phyloP scores from a whole-genome alignment of 495 filamentous ascomycete species.

The Penicillium desertorum region DNA sequence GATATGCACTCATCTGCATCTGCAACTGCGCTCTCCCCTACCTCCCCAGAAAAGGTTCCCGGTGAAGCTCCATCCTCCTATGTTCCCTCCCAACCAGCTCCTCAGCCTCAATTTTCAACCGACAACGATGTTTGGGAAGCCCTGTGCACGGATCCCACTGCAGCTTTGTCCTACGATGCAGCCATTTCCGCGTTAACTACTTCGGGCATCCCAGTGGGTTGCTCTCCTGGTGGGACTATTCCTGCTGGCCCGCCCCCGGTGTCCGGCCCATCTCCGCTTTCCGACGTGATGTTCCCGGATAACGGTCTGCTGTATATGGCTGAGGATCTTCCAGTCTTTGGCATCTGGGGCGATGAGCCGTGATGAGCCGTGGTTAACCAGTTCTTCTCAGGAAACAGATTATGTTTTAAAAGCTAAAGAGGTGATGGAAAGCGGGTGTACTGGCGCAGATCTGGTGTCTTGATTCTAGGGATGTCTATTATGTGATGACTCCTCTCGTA shows the following conservation, averaged over 20 bases:
- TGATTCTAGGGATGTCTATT: neutral
- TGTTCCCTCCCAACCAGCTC: conserved; percentile 14
- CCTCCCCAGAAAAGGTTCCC: conserved; percentile 29
- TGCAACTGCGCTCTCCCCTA: conserved; percentile 19
- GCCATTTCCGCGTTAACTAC: conserved; percentile 53
- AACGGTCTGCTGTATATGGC: conserved; percentile 45
- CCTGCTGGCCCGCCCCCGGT: conserved; percentile 19
- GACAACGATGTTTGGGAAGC: conserved; percentile 36
- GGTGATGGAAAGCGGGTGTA: neutral
- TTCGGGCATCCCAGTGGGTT: conserved; percentile 42
- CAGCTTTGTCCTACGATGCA: conserved; percentile 36
- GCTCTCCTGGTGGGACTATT: conserved; percentile 44
- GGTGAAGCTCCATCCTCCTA: conserved; percentile 16
- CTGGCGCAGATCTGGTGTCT: neutral
- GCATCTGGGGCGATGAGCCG: conserved; percentile 38
- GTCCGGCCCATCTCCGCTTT: conserved; percentile 37
- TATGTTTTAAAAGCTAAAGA: neutral
- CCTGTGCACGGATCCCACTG: conserved; percentile 34
- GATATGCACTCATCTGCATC: conserved; percentile 14
- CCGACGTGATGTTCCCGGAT: conserved; percentile 42
- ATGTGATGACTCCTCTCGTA: neutral
- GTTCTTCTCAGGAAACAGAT: neutral
- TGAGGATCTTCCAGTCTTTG: conserved; percentile 41
- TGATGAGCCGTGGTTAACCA: conserved; percentile 3
- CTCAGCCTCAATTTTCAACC: conserved; percentile 9